Evolutionary conservation across 441 rosid genomes (phyloP).

Genomic region (Omphalea diandra): DNA sequence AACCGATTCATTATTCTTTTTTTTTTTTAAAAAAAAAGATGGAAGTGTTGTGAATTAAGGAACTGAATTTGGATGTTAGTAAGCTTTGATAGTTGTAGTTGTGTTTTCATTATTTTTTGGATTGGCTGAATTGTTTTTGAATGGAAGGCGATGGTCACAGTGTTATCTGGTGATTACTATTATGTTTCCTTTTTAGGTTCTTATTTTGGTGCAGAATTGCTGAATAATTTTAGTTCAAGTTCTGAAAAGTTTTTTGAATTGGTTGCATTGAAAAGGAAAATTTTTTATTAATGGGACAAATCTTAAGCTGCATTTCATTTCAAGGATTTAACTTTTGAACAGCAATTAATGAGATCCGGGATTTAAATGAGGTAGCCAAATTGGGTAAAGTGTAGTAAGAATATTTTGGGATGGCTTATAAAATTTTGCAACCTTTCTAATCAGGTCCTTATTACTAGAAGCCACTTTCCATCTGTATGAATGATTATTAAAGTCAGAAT

Average conservation of each 20-base stretch:
- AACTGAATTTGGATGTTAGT: background rate
- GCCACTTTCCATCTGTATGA: background rate
- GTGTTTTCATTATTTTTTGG: background rate
- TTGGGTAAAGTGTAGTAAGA: too few relatives aligned
- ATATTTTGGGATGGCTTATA: background rate
- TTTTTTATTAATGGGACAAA: background rate
- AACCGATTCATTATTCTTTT: background rate
- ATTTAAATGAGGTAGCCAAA: background rate
- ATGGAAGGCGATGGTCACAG: background rate
- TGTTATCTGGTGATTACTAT: background rate
- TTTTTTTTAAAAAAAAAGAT: background rate
- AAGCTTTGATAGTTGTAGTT: background rate
- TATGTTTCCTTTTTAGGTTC: background rate
- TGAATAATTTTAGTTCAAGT: background rate
- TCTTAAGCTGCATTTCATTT: background rate
- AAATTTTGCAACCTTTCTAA: background rate
- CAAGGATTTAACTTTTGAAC: background rate
- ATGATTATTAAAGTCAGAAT: background rate
- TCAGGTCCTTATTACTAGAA: background rate
- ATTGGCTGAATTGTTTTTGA: background rate
- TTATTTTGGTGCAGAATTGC: background rate
- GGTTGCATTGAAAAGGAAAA: background rate
- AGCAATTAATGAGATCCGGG: background rate
- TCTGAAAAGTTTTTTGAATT: background rate
- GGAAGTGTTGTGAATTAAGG: background rate